Evolutionary conservation across 202 grass and related monocot species (phyloP), one percentile per base, ranked within the genome.

Genomic region (Schoenoplectus tabernaemontani): DNA sequence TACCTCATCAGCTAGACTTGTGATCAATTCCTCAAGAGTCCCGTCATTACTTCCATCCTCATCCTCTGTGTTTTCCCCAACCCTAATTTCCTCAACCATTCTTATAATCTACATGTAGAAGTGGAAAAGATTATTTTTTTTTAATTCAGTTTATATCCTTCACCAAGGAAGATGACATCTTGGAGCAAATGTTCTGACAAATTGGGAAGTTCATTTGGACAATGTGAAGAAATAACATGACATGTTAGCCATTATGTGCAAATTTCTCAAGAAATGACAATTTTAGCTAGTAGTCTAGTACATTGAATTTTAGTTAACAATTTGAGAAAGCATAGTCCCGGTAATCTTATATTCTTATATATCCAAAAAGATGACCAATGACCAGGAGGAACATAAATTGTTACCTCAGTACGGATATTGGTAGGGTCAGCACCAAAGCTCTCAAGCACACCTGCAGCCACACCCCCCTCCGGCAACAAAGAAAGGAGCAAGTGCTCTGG

Each of bases 351-450:
- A n/a, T n/a, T n/a, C n/a, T 15, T 17, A n/a, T 1, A 37, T 15
- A 64, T 34, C 32, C 13, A 64, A 64, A 37, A 64, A 64, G 13
- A 65, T 65, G 33, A 63, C 32, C 62, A n/a, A n/a, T n/a, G n/a
- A n/a, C n/a, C n/a, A n/a, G n/a, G n/a, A n/a, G n/a, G n/a, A n/a
- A n/a, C n/a, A n/a, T n/a, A n/a, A n/a, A n/a, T n/a, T n/a, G n/a
- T n/a, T n/a, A 19, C 26, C 19, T 65, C 17, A n/a, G n/a, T 90
- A 26, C 87, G 86, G 42, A 97, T 91, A 70, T 97, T 91, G 84
- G 64, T 97, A 74, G 91, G 87, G 76, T 97, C 93, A 83, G 91
- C 91, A 66, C 91, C 93, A 83, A 97, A 88, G 85, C 85, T 93
- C 84, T 97, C 89, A 5, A 97, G 87, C 51, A 97, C 91, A 41